These are phyloP conservation scores for Corymbia citriodora DNA, from an alignment of 441 rosid genomes.

Conservation along the genomic window DNA sequence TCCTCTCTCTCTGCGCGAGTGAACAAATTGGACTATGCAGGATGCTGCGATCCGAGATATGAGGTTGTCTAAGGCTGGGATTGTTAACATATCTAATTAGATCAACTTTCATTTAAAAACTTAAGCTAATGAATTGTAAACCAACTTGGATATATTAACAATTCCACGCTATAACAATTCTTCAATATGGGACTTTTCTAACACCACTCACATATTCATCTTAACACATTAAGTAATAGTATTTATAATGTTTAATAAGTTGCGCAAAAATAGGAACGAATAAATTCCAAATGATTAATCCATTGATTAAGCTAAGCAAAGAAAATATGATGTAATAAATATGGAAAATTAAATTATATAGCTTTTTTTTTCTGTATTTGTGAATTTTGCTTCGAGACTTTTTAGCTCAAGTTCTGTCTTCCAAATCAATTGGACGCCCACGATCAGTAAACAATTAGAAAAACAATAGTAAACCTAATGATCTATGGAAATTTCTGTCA, in stretches of 20 bases:
- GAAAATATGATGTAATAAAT: neutral
- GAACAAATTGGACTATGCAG: too few species aligned
- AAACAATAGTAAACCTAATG: neutral
- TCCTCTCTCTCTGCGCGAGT: neutral
- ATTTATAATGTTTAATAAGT: neutral
- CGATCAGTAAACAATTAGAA: neutral
- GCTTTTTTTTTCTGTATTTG: neutral
- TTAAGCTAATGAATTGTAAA: neutral
- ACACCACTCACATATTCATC: too few species aligned
- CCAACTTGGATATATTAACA: too few species aligned
- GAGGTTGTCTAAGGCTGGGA: too few species aligned
- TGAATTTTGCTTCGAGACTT: neutral
- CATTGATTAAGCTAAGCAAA: neutral
- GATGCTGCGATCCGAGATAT: too few species aligned
- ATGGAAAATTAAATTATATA: too few species aligned
- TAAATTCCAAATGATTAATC: too few species aligned
- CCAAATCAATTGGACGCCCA: neutral
- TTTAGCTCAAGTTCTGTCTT: neutral
- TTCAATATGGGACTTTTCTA: too few species aligned
- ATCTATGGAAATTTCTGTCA: too few species aligned
- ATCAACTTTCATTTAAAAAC: too few species aligned
- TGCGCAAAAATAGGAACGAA: too few species aligned
- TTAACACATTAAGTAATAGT: neutral
- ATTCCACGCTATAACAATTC: neutral
- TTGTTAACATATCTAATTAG: too few species aligned